These are phyloP conservation scores for Hura crepitans DNA, from an alignment of 441 rosid genomes.

Conservation along the genomic window DNA sequence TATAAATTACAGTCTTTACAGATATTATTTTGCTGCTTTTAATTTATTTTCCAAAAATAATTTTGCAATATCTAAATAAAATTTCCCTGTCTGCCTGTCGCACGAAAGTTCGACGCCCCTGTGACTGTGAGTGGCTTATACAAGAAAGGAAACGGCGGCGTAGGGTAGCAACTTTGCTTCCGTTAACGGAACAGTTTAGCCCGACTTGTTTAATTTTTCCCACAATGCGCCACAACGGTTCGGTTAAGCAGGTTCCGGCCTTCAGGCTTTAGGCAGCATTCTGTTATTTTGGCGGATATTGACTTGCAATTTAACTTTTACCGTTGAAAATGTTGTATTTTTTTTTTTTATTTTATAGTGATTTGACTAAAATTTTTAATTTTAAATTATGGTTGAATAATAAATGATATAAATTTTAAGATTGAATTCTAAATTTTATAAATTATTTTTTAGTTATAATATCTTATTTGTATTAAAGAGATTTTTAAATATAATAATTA, in stretches of 20 bases:
- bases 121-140: background rate
- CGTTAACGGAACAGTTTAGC: background rate
- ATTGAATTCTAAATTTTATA: too few species aligned
- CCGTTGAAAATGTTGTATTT: background rate
- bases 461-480: too few species aligned
- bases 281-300: too few species aligned
- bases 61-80: background rate
- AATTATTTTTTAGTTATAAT: too few species aligned
- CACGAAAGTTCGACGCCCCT: slow-evolving; percentile 13
- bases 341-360: background rate
- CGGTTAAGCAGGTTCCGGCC: background rate
- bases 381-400: too few species aligned
- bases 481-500: too few species aligned
- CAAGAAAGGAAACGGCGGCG: background rate
- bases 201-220: background rate
- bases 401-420: too few species aligned
- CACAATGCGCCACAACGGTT: background rate
- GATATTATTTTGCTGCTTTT: background rate
- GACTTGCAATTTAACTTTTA: too few species aligned
- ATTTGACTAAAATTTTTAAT: too few species aligned
- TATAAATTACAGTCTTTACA: background rate
- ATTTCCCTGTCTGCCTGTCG: slow-evolving; percentile 3
- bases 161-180: background rate
- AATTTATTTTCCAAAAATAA: background rate
- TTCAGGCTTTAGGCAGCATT: background rate